Evolutionary conservation across 2,329 filamentous ascomycete species (phyloP).

Genomic region (Sclerotinia minor): DNA sequence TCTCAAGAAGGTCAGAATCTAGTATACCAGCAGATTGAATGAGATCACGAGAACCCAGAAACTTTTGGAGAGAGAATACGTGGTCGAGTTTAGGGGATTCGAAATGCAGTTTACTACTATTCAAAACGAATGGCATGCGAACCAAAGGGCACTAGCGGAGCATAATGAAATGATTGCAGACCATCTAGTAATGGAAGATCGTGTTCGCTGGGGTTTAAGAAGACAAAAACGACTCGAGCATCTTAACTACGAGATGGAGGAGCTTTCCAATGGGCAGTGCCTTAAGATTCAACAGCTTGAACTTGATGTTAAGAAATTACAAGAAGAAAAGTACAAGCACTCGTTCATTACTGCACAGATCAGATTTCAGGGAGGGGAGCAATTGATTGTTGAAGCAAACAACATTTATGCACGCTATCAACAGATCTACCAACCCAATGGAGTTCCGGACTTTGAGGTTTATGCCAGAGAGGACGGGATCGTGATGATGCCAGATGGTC

Average conservation of each 20-base stretch:
- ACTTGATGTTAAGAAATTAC: not conserved
- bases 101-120: not conserved
- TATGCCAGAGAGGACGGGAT: too few relatives aligned
- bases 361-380: not conserved
- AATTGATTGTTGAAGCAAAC: not conserved
- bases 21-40: not conserved
- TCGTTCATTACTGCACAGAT: not conserved
- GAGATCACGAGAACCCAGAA: not conserved
- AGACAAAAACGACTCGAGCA: not conserved
- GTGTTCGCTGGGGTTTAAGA: not conserved
- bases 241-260: not conserved
- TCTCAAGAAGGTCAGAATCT: not conserved
- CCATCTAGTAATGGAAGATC: not conserved
- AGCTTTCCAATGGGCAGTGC: not conserved
- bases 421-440: rapidly evolving
- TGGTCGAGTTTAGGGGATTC: not conserved
- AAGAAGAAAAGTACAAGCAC: rapidly evolving
- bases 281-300: not conserved
- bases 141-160: not conserved
- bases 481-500: too few relatives aligned
- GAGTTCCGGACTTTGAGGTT: too few relatives aligned
- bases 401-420: not conserved
- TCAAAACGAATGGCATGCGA: not conserved
- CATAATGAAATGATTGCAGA: not conserved
- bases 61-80: not conserved